Base-by-base conservation (phyloP, 768 basidiomycete species). In the Gymnopilus dilepis region DNA sequence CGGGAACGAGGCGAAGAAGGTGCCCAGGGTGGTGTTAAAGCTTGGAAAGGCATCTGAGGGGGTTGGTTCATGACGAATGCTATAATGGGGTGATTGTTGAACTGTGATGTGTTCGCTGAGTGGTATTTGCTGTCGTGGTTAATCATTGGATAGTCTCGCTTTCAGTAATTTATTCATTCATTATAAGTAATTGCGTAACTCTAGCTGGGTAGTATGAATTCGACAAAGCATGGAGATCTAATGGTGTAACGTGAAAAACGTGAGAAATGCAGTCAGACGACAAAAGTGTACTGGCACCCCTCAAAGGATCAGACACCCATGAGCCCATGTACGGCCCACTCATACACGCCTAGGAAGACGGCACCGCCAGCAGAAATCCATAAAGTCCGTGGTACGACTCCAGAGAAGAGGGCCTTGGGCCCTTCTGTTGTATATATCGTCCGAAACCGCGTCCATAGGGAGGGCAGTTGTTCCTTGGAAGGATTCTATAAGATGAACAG, bases 351-450 rank as follows among this genome's bases (percentile, higher is more conserved):
- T 24, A 99, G 81, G 74, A 99, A 99, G 0, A 99, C 94, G 0
- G 96, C 95, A 2, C 97, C 97, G 2, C 97, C 97, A 2, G 93
- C 88, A 1, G 94, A 95, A 70, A 99, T 99, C 91, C 97, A 99
- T 54, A 97, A 72, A 38, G 96, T 98, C 71, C 97, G 85, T 24
- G 97, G 97, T 7, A 96, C 83, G 41, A 91, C 84, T 11, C 97
- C 97, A 5, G 91, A 76, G 70, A 97, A 98, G 4, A 99, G 79
- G 3, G 93, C 93, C 31, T 72, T 77, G 1, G 78, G 54, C 3
- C 97, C 97, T 73, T 97, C 97, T 0, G 74, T 71, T 6, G 71
- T 63, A 67, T 91, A 90, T 62, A 99, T 98, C 6, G 82, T 78
- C 31, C 75, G 69, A 26, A 95, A 74, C 31, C 92, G 86, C 12